Base-by-base conservation (phyloP, 176 grass and related monocot genomes). In the Ensete glaucum region DNA sequence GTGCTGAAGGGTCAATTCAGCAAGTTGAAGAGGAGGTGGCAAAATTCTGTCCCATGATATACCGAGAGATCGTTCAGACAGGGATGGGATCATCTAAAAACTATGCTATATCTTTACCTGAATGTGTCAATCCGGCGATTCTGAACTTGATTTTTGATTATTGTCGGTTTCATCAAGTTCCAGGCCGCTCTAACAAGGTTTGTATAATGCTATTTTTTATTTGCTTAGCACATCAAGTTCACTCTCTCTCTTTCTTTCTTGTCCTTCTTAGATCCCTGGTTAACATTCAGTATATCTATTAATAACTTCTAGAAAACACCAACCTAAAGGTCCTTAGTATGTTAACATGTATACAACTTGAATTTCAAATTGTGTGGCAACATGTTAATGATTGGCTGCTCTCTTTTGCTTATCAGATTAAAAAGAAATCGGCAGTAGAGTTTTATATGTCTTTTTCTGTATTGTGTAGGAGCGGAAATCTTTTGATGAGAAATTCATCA, bases 11-110 rank as follows among this genome's bases (percentile, higher is more conserved):
- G 81, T 99, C 96, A 51, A 99, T 99, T 79, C 96, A 99, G 29
- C 96, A 99, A 89, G 91, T 99, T 54, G 96, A 99, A 79, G 96
- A 95, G 74, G 96, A 99, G 79, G 91, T 95, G 85, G 96, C 91
- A 0, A 95, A 92, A 87, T 99, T 92, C 77, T 99, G 91, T 67
- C 96, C 96, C 43, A 91, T 93, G 85, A 99, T 99, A 83, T 89
- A 89, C 62, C 80, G 87, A 72, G 96, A 99, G 76, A 91, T 99
- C 63, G 78, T 95, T 11, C 90, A 95, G 82, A 99, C 88, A 51
- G 86, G 96, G 13, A 94, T 88, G 54, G 96, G 96, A 49, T 83
- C 96, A 67, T 95, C 96, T 49, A 99, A 99, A 85, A 99, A 91
- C 69, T 92, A 95, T 77, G 96, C 96, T 29, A 95, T 99, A 69